Evolutionary conservation across 2,329 filamentous ascomycete species (phyloP).

Genomic region (Escovopsis sp.): DNA sequence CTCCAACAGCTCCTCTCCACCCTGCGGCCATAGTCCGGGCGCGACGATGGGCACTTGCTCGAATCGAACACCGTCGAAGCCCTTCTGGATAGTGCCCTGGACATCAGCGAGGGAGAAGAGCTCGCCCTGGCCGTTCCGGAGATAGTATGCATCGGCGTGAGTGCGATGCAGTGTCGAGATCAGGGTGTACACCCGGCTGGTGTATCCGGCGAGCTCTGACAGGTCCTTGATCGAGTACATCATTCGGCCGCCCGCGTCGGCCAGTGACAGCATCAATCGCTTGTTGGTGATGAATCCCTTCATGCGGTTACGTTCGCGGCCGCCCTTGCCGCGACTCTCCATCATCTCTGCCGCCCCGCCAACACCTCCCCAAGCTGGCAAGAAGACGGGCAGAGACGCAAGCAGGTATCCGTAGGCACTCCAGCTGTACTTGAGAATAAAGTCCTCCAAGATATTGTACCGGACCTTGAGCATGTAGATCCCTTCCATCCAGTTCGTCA

Average conservation of each 20-base stretch:
- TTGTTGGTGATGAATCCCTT: constrained; percentile 99
- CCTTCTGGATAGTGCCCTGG: constrained; percentile 85
- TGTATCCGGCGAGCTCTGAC: constrained; percentile 88
- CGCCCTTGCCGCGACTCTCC: constrained; percentile 31
- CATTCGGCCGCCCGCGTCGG: constrained; percentile 91
- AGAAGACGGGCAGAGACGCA: constrained; percentile 82
- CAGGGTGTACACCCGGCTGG: constrained; percentile 85
- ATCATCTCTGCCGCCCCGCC: constrained; percentile 56
- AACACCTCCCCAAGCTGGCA: constrained; percentile 84
- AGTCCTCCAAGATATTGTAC: constrained; percentile 98
- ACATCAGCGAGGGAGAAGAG: constrained; percentile 81
- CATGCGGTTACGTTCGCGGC: constrained; percentile 73
- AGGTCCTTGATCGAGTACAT: constrained; percentile 99
- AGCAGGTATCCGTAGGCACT: constrained; percentile 93
- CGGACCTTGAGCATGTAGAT: constrained; percentile 96
- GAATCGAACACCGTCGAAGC: constrained; percentile 84
- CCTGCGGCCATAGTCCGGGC: constrained; percentile 72
- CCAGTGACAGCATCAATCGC: constrained; percentile 89
- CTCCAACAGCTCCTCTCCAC: constrained; percentile 82
- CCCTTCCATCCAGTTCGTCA: constrained; percentile 94
- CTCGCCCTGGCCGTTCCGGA: constrained; percentile 52
- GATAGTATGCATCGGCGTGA: constrained; percentile 76
- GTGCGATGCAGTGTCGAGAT: constrained; percentile 90
- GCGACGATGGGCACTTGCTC: constrained; percentile 90
- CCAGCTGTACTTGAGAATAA: constrained; percentile 97